phyloP scores from a whole-genome alignment of 805 yeast genomes.

The Komagataella mondaviorum region DNA sequence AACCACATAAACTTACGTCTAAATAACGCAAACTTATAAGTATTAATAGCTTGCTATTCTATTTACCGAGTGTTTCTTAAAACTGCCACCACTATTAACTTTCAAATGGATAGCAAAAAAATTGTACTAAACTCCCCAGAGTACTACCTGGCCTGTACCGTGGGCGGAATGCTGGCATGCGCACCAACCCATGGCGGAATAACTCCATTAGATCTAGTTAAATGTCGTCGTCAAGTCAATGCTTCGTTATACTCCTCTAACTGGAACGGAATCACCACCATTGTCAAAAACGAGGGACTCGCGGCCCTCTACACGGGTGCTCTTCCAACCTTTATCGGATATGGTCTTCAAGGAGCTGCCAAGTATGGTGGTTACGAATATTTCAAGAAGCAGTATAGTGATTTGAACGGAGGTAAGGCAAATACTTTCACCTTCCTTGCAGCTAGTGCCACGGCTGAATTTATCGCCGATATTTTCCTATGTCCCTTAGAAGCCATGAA shows the following conservation, averaged over 20 bases:
- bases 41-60: background rate
- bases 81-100: background rate
- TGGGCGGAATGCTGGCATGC: constrained; percentile 72
- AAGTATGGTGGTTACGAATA: constrained; percentile 92
- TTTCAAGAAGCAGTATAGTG: constrained; percentile 71
- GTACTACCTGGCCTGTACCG: constrained; percentile 60
- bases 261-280: constrained; percentile 32
- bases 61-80: background rate
- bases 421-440: constrained; percentile 65
- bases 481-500: constrained; percentile 96
- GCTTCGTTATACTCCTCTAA: constrained; percentile 61
- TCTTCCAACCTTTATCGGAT: constrained; percentile 88
- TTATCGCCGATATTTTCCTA: constrained; percentile 76
- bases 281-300: constrained; percentile 60
- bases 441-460: constrained; percentile 91
- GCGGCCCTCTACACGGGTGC: constrained; percentile 75
- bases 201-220: constrained; percentile 87
- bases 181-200: constrained; percentile 94
- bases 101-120: constrained; percentile 7
- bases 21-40: background rate
- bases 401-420: constrained; percentile 55
- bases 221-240: constrained; percentile 86
- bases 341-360: constrained; percentile 94
- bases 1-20: background rate
- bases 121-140: constrained; percentile 46